Base-by-base conservation (phyloP, 2,329 filamentous ascomycete genomes). In the Hypoxylon sp. region DNA sequence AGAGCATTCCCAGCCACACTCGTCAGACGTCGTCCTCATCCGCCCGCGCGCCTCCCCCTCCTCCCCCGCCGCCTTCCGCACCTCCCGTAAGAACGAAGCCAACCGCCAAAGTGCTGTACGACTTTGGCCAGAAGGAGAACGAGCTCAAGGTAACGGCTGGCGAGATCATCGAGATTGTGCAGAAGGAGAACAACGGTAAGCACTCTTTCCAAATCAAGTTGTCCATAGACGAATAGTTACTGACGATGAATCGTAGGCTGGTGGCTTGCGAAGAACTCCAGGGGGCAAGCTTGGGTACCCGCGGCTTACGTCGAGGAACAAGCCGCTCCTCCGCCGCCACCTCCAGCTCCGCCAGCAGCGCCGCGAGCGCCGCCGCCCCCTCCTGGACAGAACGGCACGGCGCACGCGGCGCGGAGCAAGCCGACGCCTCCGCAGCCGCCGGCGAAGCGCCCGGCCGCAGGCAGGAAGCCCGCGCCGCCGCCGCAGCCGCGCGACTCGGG, bases 161-260 rank as follows among this genome's bases (percentile, higher is more conserved):
- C 47, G 90, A 98, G 62, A 76, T 97, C 45, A 84, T 99, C 49
- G 87, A 96, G 73, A 87, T 99, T 70, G 84, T 96, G n/a, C 89
- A 95, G 71, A 97, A 97, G 76, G 94, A 97, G 76, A 88, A 84
- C 74, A 98, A 98, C 73, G 95, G 94, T 97, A 85, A 75, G 88
- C 74, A 41, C 26, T 31, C 11, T 17, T 33, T 33, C 48, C 6
- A 5, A 24, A 33, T 35, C n/a, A 1, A 37, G 10, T n/a, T 9
- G 11, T 21, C 17, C n/a, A 17, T 53, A 43, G n/a, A 18, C 18
- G 1, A 15, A 26, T 4, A 13, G 20, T 41, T 45, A 55, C 76
- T 81, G 73, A 82, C 64, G 51, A 37, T 9, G 11, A 6, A 24
- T 48, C 48, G 33, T 66, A 97, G 94, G 95, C 49, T 99, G 95